Evolutionary conservation across 257 asterid species (phyloP).

Genomic region (Solanum rostratum): DNA sequence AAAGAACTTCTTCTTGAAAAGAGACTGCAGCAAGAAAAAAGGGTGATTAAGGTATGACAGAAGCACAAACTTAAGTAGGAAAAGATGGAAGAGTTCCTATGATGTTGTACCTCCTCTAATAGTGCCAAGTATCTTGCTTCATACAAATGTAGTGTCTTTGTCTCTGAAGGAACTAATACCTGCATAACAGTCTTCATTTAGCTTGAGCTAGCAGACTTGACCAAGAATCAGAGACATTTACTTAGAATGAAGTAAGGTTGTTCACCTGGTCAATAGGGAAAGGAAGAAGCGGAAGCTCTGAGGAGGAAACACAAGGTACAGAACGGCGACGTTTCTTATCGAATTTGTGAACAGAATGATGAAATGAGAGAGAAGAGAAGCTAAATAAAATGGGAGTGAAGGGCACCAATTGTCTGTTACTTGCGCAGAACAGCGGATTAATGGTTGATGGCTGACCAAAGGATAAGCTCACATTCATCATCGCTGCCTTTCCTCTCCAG

Average conservation of each 20-base stretch:
- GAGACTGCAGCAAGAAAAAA: slow-evolving; percentile 25
- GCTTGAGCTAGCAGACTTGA: background rate
- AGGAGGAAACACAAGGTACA: background rate
- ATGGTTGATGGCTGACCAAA: background rate
- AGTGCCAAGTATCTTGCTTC: slow-evolving; percentile 81
- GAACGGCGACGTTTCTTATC: background rate
- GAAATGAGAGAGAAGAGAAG: background rate
- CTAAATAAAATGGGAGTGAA: background rate
- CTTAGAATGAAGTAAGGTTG: background rate
- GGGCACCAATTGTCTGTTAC: background rate
- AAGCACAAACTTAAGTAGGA: too few relatives aligned
- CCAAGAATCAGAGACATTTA: background rate
- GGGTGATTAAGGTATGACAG: too few relatives aligned
- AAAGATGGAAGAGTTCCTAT: background rate
- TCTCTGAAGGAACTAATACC: slow-evolving; percentile 78
- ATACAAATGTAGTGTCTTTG: slow-evolving; percentile 55
- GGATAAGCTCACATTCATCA: background rate
- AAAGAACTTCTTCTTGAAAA: slow-evolving; percentile 43
- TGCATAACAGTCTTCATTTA: background rate
- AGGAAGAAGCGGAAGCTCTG: slow-evolving; percentile 24
- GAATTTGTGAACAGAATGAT: background rate
- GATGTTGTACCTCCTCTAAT: slow-evolving; percentile 55
- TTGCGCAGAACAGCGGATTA: background rate
- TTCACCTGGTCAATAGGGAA: slow-evolving; percentile 24
- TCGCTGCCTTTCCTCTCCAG: background rate